Evolutionary conservation across 768 basidiomycete genomes (phyloP), one percentile per base, ranked within the genome.

Genomic region (Naematelia encephala): DNA sequence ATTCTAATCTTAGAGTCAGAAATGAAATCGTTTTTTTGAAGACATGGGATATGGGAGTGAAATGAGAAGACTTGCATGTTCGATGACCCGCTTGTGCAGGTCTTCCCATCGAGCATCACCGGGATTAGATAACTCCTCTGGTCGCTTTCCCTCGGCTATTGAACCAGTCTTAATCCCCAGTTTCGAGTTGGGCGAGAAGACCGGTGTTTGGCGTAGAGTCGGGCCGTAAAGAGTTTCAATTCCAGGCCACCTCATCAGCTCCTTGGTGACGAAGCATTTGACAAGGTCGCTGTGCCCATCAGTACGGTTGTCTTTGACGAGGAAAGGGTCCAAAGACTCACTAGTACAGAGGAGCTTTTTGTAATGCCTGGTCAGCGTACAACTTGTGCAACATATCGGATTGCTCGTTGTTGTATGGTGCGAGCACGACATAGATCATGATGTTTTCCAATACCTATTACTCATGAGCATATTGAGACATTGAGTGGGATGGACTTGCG

Each of bases 201-300:
- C 88, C 10, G 84, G 83, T 1, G 91, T 91, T 72, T 84, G 83
- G 51, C 84, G 84, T 50, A 98, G 77, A 70, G 86, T 88, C 13
- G 86, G 83, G 25, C 94, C 96, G 70, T 96, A 98, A 23, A 96
- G 82, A 1, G 81, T 78, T 72, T 89, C 87, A 51, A 98, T 92
- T 29, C 91, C 90, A 1, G 94, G 91, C 96, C 96, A 99, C 65
- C 93, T 81, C 89, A 96, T 93, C 53, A 98, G 82, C 70, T 97
- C 92, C 53, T 85, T 85, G 0, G 91, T 96, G 43, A 86, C 86
- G 76, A 98, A 97, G 63, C 88, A 91, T 80, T 96, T 96, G 45
- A 92, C 84, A 34, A 98, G 85, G 63, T 92, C 91, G 69, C 94
- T 97, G 68, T 42, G n/a, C n/a, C n/a, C n/a, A n/a, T n/a, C n/a